Conservation (phyloP, 2,329 filamentous ascomycete genomes). For the Alternaria triticina region DNA sequence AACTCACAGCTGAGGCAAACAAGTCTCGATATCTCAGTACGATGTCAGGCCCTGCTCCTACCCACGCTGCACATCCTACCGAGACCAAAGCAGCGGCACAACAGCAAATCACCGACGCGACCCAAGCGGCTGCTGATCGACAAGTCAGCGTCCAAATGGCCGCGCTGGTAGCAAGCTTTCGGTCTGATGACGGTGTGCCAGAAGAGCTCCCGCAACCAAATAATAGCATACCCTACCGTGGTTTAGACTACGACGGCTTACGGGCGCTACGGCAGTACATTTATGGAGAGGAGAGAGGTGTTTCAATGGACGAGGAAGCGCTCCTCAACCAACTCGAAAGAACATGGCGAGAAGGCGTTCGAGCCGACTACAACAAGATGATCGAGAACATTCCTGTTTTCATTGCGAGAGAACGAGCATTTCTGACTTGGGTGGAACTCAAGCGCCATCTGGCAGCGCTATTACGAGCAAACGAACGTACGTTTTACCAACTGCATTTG, state of each 20-base stretch:
- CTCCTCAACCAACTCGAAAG: conserved; percentile 40
- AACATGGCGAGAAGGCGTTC: conserved; percentile 39
- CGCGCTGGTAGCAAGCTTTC: conserved; percentile 37
- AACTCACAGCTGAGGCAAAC: conserved; percentile 20
- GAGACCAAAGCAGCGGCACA: conserved; percentile 25
- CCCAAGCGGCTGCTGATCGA: conserved; percentile 31
- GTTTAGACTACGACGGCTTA: conserved; percentile 39
- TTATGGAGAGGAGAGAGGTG: conserved; percentile 33
- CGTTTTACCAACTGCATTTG: conserved; percentile 6
- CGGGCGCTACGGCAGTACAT: conserved; percentile 40
- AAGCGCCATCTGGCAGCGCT: conserved; percentile 43
- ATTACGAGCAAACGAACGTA: conserved; percentile 42
- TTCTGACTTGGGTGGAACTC: conserved; percentile 46
- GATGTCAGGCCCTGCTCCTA: conserved; percentile 3
- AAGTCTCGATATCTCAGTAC: conserved; percentile 24
- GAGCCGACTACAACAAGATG: conserved; percentile 35
- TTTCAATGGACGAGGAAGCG: conserved; percentile 35
- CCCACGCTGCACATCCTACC: conserved; percentile 13
- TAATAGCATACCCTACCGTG: conserved; percentile 31
- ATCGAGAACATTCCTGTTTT: conserved; percentile 37
- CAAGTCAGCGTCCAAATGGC: conserved; percentile 38
- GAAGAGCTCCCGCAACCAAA: conserved; percentile 29
- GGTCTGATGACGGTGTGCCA: conserved; percentile 24
- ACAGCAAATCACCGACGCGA: conserved; percentile 28
- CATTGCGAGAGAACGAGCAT: conserved; percentile 41